phyloP scores from a whole-genome alignment of 208 protist genomes.

The Leishmania major region DNA sequence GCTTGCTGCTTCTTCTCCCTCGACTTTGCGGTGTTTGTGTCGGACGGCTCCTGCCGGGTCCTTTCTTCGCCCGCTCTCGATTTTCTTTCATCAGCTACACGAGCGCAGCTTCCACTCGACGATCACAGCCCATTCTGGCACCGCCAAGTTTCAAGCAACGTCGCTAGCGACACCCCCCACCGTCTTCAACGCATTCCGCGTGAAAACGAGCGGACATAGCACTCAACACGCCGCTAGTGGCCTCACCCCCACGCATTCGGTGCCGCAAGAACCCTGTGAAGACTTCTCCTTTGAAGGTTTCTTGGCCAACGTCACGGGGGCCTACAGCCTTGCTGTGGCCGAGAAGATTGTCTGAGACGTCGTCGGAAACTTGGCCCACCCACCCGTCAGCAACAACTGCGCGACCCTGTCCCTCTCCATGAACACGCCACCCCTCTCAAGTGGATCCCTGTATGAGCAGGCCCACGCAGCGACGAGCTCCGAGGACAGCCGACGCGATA shows the following conservation, averaged over 20 bases:
- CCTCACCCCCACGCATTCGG: background rate
- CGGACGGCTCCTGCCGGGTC: background rate
- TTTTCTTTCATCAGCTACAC: background rate
- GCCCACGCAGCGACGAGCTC: background rate
- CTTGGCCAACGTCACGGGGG: background rate
- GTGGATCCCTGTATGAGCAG: background rate
- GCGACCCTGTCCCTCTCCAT: background rate
- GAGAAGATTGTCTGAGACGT: slow-evolving; percentile 1
- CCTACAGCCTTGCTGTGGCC: background rate
- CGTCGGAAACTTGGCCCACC: background rate
- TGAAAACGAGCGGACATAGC: background rate
- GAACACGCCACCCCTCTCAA: background rate
- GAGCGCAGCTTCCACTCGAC: background rate
- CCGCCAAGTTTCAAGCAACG: background rate
- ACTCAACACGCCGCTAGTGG: background rate
- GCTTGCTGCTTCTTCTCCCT: background rate
- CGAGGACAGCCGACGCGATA: background rate
- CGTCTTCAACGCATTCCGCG: background rate
- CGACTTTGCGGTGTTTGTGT: background rate
- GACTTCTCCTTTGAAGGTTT: background rate
- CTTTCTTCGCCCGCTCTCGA: background rate
- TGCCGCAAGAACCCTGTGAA: background rate
- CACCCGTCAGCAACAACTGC: background rate
- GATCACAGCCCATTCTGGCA: background rate
- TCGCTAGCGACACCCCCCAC: background rate